phyloP scores from a whole-genome alignment of 176 grass and related monocot species.

The Rhynchospora pubera region DNA sequence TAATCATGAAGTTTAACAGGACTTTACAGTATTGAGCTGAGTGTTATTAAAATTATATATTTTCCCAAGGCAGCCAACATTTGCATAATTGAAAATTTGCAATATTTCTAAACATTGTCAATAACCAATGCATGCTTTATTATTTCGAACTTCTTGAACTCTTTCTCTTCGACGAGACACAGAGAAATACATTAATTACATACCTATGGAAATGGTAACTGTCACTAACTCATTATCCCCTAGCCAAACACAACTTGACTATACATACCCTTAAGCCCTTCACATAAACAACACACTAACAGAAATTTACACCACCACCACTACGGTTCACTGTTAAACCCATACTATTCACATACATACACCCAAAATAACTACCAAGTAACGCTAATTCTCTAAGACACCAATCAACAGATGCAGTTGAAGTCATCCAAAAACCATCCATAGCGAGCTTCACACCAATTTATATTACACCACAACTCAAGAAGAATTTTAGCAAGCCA shows the following conservation, averaged over 20 bases:
- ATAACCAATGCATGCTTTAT: neutral
- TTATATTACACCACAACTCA: neutral
- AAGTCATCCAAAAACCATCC: neutral
- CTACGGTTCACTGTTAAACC: neutral
- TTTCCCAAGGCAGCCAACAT: no score
- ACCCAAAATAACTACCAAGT: neutral
- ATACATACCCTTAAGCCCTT: neutral
- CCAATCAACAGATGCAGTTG: neutral
- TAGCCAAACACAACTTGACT: neutral
- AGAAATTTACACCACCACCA: neutral
- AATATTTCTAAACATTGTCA: neutral
- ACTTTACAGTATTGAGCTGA: no score
- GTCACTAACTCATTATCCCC: neutral
- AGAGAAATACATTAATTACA: neutral
- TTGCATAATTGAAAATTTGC: no score
- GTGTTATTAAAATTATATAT: no score
- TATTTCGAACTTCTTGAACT: neutral
- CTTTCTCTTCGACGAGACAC: neutral
- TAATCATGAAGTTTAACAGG: no score
- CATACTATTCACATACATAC: neutral
- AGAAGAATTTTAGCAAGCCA: constrained; percentile 37
- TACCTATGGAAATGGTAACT: neutral
- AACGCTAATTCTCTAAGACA: neutral
- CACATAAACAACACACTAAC: neutral
- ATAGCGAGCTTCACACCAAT: neutral